Evolutionary conservation across 306 rosid species (phyloP).

Genomic region (Castanea crenata): DNA sequence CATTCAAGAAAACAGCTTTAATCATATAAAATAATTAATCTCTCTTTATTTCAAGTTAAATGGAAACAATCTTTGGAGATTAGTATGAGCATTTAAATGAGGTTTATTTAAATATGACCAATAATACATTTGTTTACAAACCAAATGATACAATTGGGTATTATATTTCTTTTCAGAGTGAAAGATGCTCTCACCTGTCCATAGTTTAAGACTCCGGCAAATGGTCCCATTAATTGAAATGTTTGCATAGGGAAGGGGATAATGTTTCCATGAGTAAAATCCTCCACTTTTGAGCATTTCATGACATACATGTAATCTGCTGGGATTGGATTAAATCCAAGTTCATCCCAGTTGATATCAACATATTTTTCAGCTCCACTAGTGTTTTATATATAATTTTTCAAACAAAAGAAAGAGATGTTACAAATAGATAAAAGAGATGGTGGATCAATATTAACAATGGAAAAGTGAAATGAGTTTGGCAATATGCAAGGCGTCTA

Average conservation of each 20-base stretch:
- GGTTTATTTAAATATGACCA: neutral
- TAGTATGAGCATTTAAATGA: neutral
- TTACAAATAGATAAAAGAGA: neutral
- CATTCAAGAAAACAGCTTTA: no score
- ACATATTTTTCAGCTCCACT: constrained; percentile 16
- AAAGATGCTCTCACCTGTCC: constrained; percentile 47
- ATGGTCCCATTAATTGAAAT: constrained; percentile 45
- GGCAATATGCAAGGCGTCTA: no score
- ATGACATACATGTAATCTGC: constrained; percentile 52
- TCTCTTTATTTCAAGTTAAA: no score
- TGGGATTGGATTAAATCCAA: constrained; percentile 33
- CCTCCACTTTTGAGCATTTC: constrained; percentile 42
- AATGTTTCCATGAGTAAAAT: constrained; percentile 33
- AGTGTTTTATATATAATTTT: neutral
- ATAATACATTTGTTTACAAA: no score
- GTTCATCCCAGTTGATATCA: constrained; percentile 55
- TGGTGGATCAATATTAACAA: no score
- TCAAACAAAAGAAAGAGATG: neutral
- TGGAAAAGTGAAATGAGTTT: no score
- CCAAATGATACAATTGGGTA: neutral
- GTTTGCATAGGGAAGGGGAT: constrained; percentile 30
- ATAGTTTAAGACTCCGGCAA: constrained; percentile 52
- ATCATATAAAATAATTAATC: no score
- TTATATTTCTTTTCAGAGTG: neutral
- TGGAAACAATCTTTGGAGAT: neutral